phyloP scores from a whole-genome alignment of 2,329 filamentous ascomycete genomes.

The Phaeosphaeriaceae sp. region DNA sequence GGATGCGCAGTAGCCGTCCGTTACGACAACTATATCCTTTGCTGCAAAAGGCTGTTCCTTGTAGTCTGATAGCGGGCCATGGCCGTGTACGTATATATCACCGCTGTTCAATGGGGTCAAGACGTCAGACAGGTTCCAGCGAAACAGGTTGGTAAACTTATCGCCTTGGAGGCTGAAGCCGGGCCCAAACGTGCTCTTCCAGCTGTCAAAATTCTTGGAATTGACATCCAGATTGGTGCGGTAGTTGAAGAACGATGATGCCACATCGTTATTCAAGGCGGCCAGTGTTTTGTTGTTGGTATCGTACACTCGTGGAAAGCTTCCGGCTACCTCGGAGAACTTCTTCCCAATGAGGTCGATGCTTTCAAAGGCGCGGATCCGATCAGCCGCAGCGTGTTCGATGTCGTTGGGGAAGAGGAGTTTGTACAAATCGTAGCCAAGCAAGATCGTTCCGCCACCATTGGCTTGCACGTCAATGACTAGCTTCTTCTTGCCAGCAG shows the following conservation, averaged over 20 bases:
- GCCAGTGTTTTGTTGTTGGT: conserved; percentile 47
- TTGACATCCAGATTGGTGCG: conserved; percentile 55
- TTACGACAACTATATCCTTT: conserved; percentile 64
- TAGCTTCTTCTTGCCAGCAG: conserved; percentile 64
- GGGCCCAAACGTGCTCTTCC: conserved; percentile 57
- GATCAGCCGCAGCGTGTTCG: conserved; percentile 57
- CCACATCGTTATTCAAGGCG: conserved; percentile 38
- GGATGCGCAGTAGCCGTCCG: conserved; percentile 62
- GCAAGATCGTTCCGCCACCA: conserved; percentile 63
- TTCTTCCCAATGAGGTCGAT: conserved; percentile 54
- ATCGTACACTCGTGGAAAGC: conserved; percentile 35
- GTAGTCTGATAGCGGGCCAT: conserved; percentile 53
- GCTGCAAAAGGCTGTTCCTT: conserved; percentile 58
- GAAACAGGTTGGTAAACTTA: conserved; percentile 63
- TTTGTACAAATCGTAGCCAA: conserved; percentile 69
- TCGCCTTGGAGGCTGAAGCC: conserved; percentile 52
- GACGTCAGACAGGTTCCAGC: conserved; percentile 56
- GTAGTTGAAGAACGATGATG: conserved; percentile 55
- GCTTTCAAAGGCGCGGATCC: conserved; percentile 59
- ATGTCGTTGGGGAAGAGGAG: conserved; percentile 59
- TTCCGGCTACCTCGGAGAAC: conserved; percentile 41
- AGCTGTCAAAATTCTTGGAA: conserved; percentile 56
- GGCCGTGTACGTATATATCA: conserved; percentile 44
- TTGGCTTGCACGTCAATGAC: conserved; percentile 66
- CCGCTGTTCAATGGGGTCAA: conserved; percentile 45